A percentile compares a stretch with the other conserved stretches of the same genome.
phyloP scores from a whole-genome alignment of 371 early-diverging fungal genomes.

The Circinella umbellata region DNA sequence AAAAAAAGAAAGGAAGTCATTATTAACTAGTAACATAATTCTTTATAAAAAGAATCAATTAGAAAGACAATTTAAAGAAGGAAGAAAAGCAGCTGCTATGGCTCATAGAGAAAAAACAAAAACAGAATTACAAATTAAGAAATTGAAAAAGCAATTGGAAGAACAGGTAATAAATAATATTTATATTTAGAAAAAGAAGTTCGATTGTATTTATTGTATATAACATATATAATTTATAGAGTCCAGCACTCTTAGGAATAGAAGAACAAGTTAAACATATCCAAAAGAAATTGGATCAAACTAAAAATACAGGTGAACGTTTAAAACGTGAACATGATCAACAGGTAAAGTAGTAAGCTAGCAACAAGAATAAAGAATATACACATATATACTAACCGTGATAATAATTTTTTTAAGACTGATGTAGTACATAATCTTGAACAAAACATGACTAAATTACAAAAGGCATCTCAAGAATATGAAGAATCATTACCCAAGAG shows the following conservation, averaged over 20 bases:
- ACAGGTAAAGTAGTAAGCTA: slow-evolving; percentile 35
- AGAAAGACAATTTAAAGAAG: slow-evolving; percentile 62
- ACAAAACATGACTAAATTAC: slow-evolving; percentile 46
- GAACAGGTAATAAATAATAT: slow-evolving; percentile 46
- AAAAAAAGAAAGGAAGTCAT: no score
- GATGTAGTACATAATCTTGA: slow-evolving; percentile 47
- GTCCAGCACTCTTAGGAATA: slow-evolving; percentile 25
- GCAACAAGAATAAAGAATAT: background rate
- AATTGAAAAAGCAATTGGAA: slow-evolving; percentile 64
- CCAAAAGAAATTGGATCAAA: slow-evolving; percentile 68
- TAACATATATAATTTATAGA: slow-evolving; percentile 21
- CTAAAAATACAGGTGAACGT: slow-evolving; percentile 54
- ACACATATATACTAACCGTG: background rate
- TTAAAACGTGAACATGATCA: slow-evolving; percentile 62
- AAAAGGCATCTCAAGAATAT: slow-evolving; percentile 47
- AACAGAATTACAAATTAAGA: slow-evolving; percentile 73
- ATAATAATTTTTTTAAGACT: background rate
- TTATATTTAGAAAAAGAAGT: background rate
- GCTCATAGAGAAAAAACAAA: slow-evolving; percentile 76
- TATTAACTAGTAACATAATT: no score
- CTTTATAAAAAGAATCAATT: slow-evolving; percentile 32
- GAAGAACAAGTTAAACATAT: slow-evolving; percentile 76
- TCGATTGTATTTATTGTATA: no score
- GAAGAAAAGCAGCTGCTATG: slow-evolving; percentile 75
- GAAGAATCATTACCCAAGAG: slow-evolving; percentile 33